A percentile compares a stretch with the other conserved stretches of the same genome.
Evolutionary conservation across 2,329 filamentous ascomycete species (phyloP).

Genomic region (Epichloe amarillans): DNA sequence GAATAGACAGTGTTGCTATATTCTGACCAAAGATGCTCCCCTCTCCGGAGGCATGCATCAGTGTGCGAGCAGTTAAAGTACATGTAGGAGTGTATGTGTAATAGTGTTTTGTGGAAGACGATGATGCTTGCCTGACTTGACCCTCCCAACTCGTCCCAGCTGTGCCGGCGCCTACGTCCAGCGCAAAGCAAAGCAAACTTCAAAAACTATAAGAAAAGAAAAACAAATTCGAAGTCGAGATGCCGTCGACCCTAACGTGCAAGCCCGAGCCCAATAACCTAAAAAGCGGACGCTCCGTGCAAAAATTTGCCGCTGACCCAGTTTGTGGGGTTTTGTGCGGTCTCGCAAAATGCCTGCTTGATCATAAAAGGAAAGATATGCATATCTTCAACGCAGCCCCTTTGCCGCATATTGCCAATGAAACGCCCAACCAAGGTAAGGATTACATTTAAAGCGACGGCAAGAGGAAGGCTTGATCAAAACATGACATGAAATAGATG

Average conservation of each 20-base stretch:
- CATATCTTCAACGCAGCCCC: conserved; percentile 14
- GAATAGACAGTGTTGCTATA: conserved; percentile 27
- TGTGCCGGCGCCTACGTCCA: conserved; percentile 1
- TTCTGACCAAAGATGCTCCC: conserved; percentile 27
- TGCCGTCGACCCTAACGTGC: conserved; percentile 7
- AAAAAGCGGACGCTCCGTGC: conserved; percentile 18
- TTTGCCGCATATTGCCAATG: conserved; percentile 13
- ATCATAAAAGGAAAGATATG: conserved; percentile 14
- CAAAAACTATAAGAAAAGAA: conserved; percentile 6
- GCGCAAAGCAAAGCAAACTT: conserved; percentile 5
- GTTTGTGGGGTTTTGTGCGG: conserved; percentile 12
- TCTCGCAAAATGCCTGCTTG: conserved; percentile 19
- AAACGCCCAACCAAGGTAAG: conserved; percentile 14
- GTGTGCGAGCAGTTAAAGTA: conserved; percentile 45
- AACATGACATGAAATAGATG: conserved; percentile 7
- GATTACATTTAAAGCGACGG: conserved; percentile 8
- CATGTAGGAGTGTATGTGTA: conserved; percentile 30
- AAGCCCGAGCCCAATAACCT: conserved; percentile 10
- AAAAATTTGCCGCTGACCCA: conserved; percentile 14
- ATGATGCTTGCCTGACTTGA: conserved; percentile 54
- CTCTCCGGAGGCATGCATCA: conserved; percentile 16
- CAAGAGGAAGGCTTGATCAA: conserved; percentile 11
- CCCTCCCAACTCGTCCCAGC: conserved; percentile 7
- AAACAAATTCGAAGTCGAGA: conserved; percentile 3
- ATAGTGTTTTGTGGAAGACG: conserved; percentile 43